Evolutionary conservation across 208 protist species (phyloP).

Genomic region (Porcisia deanei): DNA sequence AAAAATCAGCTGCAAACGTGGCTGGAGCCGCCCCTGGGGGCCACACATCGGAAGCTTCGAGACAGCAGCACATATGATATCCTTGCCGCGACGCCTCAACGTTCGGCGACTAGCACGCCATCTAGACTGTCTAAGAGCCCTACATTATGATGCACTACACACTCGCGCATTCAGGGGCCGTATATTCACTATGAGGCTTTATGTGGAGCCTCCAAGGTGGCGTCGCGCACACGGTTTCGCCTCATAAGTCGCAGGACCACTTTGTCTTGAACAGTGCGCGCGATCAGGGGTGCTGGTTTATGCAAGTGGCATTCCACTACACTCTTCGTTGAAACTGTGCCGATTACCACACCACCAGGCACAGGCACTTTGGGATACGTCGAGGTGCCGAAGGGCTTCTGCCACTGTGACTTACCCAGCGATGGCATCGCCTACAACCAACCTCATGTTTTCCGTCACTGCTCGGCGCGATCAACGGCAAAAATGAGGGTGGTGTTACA

Average conservation of each 20-base stretch:
- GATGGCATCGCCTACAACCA: too few relatives aligned
- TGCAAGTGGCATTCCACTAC: constrained; percentile 20
- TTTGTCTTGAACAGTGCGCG: constrained; percentile 24
- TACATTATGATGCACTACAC: constrained; percentile 19
- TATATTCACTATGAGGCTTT: constrained; percentile 11
- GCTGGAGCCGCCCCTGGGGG: too few relatives aligned
- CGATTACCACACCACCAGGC: constrained; percentile 1
- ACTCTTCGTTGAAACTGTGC: constrained; percentile 12
- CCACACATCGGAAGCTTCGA: too few relatives aligned
- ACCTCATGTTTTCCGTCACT: too few relatives aligned
- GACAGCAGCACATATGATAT: too few relatives aligned
- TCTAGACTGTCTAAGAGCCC: constrained; percentile 17
- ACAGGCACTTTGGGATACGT: constrained; percentile 13
- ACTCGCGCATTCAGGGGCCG: constrained; percentile 15
- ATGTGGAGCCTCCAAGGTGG: neutral
- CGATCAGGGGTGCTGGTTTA: constrained; percentile 16
- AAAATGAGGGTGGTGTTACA: too few relatives aligned
- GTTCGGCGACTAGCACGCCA: constrained; percentile 11
- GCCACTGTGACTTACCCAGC: neutral
- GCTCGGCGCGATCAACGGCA: too few relatives aligned
- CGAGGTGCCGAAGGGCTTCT: constrained; percentile 5
- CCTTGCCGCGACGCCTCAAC: constrained; percentile 1
- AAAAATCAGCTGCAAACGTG: too few relatives aligned
- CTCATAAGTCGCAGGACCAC: constrained; percentile 12
- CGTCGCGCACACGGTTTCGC: constrained; percentile 17